Evolutionary conservation across 768 basidiomycete genomes (phyloP), one percentile per base, ranked within the genome.

Genomic region (Mycena pura): DNA sequence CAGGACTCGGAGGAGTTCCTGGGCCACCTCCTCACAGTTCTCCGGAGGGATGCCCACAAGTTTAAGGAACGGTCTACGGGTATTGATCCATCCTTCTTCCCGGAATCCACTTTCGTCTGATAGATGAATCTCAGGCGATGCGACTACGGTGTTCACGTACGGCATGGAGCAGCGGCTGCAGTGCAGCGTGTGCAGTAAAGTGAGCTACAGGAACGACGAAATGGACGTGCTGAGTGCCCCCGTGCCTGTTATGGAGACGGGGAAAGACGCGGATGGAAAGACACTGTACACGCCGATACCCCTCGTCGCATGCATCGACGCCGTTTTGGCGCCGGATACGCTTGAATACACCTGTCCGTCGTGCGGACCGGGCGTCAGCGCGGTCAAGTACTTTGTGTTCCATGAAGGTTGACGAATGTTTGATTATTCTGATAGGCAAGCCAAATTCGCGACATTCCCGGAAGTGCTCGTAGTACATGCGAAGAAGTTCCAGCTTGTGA

Each of bases 1-100:
- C 97, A 99, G 71, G 97, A 99, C 69, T 88, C 95, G 6, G 95
- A 96, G 70, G 96, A 99, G 75, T 99, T 98, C 77, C 82, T 99
- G 53, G 83, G 86, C 32, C 86, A 96, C 74, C 77, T 99, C 2
- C 68, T 99, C 51, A 88, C 86, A 5, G 80, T 85, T 19, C 74
- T 99, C 13, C 80, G 93, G 57, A 80, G 90, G 65, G 83, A 92
- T 65, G 80, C 81, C 34, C 84, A 85, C 62, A 86, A 84, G 66
- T 72, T 70, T 67, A 83, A 72, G 63, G 77, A 76, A 66, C 64
- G 74, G 60, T 76, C 75, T 53, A 68, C 60, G 17, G 63, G 62
- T 57, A 46, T 10, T 43, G 36, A 25, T 10, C 13, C 8, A 8
- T 29, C 28, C 1, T 25, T n/a, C n/a, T n/a, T n/a, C n/a, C n/a